phyloP scores from a whole-genome alignment of 768 basidiomycete species.

The Mrakia hoshinonis region DNA sequence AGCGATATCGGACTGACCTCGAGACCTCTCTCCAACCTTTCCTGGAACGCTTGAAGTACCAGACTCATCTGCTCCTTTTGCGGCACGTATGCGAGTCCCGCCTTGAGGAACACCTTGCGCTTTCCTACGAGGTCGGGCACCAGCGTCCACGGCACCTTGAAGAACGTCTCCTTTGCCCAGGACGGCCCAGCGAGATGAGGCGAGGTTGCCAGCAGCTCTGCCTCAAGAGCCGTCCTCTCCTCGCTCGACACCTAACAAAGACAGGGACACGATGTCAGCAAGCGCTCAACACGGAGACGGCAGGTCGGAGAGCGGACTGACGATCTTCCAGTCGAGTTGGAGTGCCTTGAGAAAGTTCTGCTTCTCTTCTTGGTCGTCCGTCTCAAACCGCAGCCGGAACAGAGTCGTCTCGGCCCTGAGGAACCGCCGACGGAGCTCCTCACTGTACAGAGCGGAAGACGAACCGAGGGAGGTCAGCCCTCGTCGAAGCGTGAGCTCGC shows the following conservation, averaged over 20 bases:
- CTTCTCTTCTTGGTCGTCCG: conserved; percentile 50
- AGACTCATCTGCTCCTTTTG: conserved; percentile 68
- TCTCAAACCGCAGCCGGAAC: conserved; percentile 73
- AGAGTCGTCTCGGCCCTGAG: conserved; percentile 78
- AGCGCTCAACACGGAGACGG: not conserved
- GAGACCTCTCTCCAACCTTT: conserved; percentile 60
- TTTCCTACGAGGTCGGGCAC: conserved; percentile 85
- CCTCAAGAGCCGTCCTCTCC: conserved; percentile 50
- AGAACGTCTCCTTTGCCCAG: conserved; percentile 52
- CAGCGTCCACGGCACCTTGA: conserved; percentile 93
- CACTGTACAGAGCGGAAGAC: conserved; percentile 49
- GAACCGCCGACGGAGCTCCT: conserved; percentile 79
- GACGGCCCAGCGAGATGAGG: conserved; percentile 11
- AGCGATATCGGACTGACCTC: conserved; percentile 50
- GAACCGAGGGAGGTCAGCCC: not conserved
- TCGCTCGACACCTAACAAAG: conserved; percentile 49
- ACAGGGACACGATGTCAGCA: not conserved
- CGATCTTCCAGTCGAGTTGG: conserved; percentile 43
- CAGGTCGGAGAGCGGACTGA: conserved; percentile 21
- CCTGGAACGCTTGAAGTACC: conserved; percentile 75
- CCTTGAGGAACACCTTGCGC: conserved; percentile 64
- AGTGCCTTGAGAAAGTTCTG: conserved; percentile 51
- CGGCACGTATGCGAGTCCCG: conserved; percentile 85
- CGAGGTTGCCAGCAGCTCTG: conserved; percentile 51
- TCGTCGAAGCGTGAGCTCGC: not conserved